Evolutionary conservation across 2,329 filamentous ascomycete genomes (phyloP), one percentile per base, ranked within the genome.

Genomic region (Paracoccidioides lutzii): DNA sequence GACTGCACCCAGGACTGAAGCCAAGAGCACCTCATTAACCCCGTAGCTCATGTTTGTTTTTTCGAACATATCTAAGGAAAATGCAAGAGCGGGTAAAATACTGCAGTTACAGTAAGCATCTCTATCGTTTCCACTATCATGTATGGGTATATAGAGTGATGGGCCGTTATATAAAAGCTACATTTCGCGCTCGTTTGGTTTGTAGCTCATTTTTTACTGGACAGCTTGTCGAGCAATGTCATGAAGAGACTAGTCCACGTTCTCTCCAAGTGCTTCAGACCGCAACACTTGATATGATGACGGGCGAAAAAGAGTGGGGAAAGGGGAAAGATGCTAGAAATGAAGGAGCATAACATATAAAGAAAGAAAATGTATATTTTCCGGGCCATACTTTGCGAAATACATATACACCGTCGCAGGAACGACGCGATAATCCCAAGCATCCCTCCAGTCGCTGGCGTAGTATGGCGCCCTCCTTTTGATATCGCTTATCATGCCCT

Each of bases 391-490:
- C 88, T 94, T 94, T 60, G 89, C 88, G 78, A 94, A 95, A 74
- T 93, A 95, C 87, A 94, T 95, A 72, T 94, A 94, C 35, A 94
- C 75, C 8, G 89, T 94, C 14, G 88, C 88, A 1, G 89, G 89
- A 42, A 95, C 79, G 44, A 95, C 87, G 54, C 89, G 81, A 73
- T 95, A 95, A 67, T 94, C 87, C 87, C 87, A 93, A 1, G 89
- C 89, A 74, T 95, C 89, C 15, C 68, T 76, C 87, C 87, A 94
- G 70, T 95, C 89, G 69, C 85, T 90, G 71, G 74, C 76, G 66
- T 93, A 95, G 67, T 79, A 94, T 0, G 89, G 89, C 6, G 79
- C 78, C 59, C 89, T 76, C 57, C 88, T 81, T 60, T 82, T 82
- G 38, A 94, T 65, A 71, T 95, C 89, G 65, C 87, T 83, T 57